Evolutionary conservation across 768 basidiomycete species (phyloP), one percentile per base, ranked within the genome.

Genomic region (Hypholoma sublateritium): DNA sequence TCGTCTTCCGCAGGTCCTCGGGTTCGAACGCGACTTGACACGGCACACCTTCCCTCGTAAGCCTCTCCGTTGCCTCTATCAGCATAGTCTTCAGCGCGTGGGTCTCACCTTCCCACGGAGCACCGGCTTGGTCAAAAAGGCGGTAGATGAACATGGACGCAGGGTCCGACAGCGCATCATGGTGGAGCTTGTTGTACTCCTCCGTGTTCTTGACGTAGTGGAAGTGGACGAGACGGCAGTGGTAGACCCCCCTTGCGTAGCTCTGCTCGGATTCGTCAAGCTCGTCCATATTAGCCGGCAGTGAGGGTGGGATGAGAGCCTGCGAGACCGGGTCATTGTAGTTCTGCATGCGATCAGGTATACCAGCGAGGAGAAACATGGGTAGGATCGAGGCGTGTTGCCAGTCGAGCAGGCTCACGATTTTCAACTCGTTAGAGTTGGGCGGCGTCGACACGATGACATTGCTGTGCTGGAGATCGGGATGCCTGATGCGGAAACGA

Each of bases 311-410:
- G 34, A 60, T 71, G 66, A 80, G 67, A 61, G 58, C 53, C 59
- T 76, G 70, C 66, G 74, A 80, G 62, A 67, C 62, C 19, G 60
- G 47, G 60, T 83, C 81, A 68, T 70, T 70, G 65, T 80, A 68
- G 73, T 83, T 82, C 73, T 80, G 78, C 0, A 83, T 52, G 21
- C 65, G 69, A 58, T 68, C 17, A 42, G 80, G 80, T 68, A 79
- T 67, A 62, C 75, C 72, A 39, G 78, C 72, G 59, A 74, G 75
- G 73, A 84, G 81, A 71, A 79, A 84, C 60, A 49, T 12, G 64
- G 82, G 81, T 36, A 82, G 73, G 73, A 83, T 78, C 5, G 79
- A 70, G 60, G 81, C 57, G 68, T 83, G 79, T 73, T 83, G 80
- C 81, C 80, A 82, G 75, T 82, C 80, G 55, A 81, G 12, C 68